phyloP scores from a whole-genome alignment of 495 filamentous ascomycete genomes.

The Neurospora terricola region DNA sequence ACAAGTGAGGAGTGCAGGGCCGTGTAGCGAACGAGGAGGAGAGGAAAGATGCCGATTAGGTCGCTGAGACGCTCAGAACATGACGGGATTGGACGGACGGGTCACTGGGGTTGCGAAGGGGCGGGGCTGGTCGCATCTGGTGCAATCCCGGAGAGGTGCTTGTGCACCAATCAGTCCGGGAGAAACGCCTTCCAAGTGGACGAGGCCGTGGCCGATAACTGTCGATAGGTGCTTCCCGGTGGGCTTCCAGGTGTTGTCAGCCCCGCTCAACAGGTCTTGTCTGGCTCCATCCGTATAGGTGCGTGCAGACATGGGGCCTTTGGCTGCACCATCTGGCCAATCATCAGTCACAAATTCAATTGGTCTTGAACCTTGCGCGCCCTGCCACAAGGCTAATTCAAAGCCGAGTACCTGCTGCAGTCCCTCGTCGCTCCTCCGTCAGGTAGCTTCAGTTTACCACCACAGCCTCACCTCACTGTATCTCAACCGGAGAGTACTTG shows the following conservation, averaged over 20 bases:
- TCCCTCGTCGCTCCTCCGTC: background rate
- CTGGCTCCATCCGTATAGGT: background rate
- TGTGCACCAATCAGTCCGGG: background rate
- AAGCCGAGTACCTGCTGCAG: slow-evolving; percentile 16
- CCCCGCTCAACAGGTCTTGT: background rate
- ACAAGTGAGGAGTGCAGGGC: background rate
- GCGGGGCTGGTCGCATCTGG: background rate
- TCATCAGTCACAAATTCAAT: background rate
- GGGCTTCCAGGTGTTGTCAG: background rate
- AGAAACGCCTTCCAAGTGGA: background rate
- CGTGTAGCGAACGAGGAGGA: background rate
- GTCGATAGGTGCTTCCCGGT: background rate
- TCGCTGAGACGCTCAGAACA: background rate
- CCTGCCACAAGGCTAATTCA: slow-evolving; percentile 27
- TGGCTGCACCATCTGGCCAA: background rate
- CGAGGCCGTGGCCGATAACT: background rate
- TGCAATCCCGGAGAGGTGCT: background rate
- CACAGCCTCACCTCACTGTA: slow-evolving; percentile 21
- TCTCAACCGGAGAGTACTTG: background rate
- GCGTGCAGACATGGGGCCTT: background rate
- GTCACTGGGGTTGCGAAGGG: background rate
- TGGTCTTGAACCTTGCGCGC: slow-evolving; percentile 2
- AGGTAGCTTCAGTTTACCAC: slow-evolving; percentile 5
- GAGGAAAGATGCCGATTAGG: background rate
- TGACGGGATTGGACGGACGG: background rate